Base-by-base conservation (phyloP, 768 basidiomycete species). In the Hemileccinum impolitum region DNA sequence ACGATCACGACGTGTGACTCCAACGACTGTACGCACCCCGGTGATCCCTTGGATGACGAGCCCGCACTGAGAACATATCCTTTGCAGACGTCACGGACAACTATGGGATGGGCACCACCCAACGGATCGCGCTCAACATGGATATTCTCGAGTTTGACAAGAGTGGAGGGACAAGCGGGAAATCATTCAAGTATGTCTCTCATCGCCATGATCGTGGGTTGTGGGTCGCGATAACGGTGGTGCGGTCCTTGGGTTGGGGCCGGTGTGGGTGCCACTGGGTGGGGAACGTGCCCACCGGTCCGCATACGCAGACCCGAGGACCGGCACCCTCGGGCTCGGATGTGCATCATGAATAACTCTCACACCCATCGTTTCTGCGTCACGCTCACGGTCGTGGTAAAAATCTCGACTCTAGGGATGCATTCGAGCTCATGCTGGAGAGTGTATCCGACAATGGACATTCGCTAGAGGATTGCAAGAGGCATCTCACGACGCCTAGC, bases 1-100 rank as follows among this genome's bases (percentile, higher is more conserved):
- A 97, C 94, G 13, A 95, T 97, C 70, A 95, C 94, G 3, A 92
- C 80, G 35, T 81, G 79, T 61, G 94, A 97, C 65, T 92, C 90
- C 7, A 97, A 97, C 67, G 94, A 96, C 60, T 93, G 88, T 92
- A 63, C 53, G 83, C n/a, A 2, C 14, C 7, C 11, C 15, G 14
- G 1, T n/a, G n/a, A n/a, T 23, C 11, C 4, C 14, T 17, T 31
- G 19, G 12, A 38, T 13, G 34, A 8, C 7, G 19, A 21, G 8
- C 18, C 18, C 2, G 14, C 13, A 21, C 17, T 17, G 14, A 13
- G 6, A 21, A 25, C 8, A n/a, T n/a, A 17, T 17, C 19, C 23
- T 34, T 42, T 40, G 38, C 59, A 93, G 91, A 84, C 66, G 65
- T 95, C 73, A 94, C 93, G 31, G 95, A 98, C 68, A 84, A 88